Evolutionary conservation across 2,329 filamentous ascomycete genomes (phyloP).

Genomic region (Metarhizium sp.): DNA sequence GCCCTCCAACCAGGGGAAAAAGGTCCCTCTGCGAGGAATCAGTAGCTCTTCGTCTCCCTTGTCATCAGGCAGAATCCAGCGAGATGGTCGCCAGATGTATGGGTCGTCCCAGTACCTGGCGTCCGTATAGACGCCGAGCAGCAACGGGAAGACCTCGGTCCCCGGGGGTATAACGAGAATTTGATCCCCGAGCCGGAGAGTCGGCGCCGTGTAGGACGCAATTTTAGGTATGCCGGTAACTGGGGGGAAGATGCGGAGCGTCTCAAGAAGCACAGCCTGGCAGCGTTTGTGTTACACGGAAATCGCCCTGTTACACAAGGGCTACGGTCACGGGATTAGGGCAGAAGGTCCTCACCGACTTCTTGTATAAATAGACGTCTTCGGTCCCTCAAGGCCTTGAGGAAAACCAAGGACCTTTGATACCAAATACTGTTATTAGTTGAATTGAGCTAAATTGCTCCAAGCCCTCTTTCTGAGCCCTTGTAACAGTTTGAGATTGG

Average conservation of each 20-base stretch:
- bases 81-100: not conserved
- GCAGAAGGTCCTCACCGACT: no score
- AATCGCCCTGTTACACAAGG: no score
- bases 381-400: no score
- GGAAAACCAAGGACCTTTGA: no score
- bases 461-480: no score
- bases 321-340: no score
- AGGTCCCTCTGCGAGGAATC: not conserved
- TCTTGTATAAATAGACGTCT: no score
- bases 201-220: slow-evolving; percentile 9
- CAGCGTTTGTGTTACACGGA: no score
- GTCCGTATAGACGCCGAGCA: slow-evolving; percentile 4
- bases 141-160: slow-evolving; percentile 2
- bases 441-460: no score
- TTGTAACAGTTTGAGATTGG: slow-evolving; percentile 30
- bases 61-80: not conserved
- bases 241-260: slow-evolving; percentile 29
- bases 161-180: slow-evolving; percentile 3
- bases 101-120: slow-evolving; percentile 2
- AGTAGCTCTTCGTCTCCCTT: not conserved
- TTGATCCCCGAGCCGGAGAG: slow-evolving; percentile 1
- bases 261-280: slow-evolving; percentile 30
- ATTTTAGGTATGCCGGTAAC: slow-evolving; percentile 16
- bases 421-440: no score
- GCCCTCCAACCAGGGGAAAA: not conserved